phyloP scores from a whole-genome alignment of 441 rosid genomes.

The Croton setiger region DNA sequence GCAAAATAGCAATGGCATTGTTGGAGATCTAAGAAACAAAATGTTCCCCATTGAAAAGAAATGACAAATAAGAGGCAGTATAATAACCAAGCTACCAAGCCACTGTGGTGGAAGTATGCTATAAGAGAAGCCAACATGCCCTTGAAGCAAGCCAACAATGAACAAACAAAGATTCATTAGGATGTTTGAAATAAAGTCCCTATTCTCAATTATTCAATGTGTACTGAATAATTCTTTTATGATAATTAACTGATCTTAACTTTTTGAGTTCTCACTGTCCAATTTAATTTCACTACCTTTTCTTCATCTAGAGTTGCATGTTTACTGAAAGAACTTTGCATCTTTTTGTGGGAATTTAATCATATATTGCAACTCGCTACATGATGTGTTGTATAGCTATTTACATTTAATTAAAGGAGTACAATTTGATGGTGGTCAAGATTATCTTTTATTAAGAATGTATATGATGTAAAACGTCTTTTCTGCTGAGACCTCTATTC shows the following conservation, averaged over 20 bases:
- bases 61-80: too few relatives aligned
- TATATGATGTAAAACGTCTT: neutral
- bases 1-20: neutral
- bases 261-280: constrained; percentile 1
- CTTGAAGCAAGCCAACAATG: too few relatives aligned
- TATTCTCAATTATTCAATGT: neutral
- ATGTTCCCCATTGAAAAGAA: too few relatives aligned
- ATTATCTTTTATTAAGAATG: neutral
- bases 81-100: too few relatives aligned
- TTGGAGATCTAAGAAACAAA: too few relatives aligned
- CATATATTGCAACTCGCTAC: neutral
- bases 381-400: neutral
- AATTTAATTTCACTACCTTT: neutral
- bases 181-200: neutral
- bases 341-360: neutral
- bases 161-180: neutral
- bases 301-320: neutral
- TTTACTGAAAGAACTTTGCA: neutral
- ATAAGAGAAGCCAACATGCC: too few relatives aligned
- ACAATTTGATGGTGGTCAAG: neutral
- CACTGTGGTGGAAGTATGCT: too few relatives aligned
- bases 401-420: neutral
- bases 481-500: neutral
- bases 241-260: neutral
- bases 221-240: too few relatives aligned